A percentile compares a stretch with the other conserved stretches of the same genome.
Evolutionary conservation across 2,329 filamentous ascomycete species (phyloP).

Genomic region (Ophiostoma angusticollis): DNA sequence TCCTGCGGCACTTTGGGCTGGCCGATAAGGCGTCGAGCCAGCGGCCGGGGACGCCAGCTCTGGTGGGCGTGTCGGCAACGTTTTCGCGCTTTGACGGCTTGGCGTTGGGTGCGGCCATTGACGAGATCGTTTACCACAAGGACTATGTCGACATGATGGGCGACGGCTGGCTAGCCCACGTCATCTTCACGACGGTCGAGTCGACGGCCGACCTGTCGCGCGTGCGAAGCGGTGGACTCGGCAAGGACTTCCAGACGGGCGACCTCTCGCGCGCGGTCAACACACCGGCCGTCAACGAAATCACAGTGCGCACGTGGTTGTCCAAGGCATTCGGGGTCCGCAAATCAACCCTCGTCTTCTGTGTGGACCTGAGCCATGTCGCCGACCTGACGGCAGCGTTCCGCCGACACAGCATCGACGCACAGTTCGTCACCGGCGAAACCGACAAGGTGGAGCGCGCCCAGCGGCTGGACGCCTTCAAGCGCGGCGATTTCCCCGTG

Average conservation of each 20-base stretch:
- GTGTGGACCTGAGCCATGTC: conserved; percentile 80
- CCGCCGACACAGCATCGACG: conserved; percentile 64
- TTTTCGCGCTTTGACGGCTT: conserved; percentile 71
- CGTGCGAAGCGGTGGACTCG: conserved; percentile 48
- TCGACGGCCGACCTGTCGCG: conserved; percentile 67
- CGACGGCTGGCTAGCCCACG: conserved; percentile 82
- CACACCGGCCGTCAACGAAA: conserved; percentile 64
- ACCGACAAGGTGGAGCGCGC: conserved; percentile 58
- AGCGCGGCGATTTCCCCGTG: conserved; percentile 64
- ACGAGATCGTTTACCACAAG: conserved; percentile 93
- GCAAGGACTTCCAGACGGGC: conserved; percentile 66
- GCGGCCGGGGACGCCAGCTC: conserved; percentile 39
- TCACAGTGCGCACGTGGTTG: conserved; percentile 78
- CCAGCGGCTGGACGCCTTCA: conserved; percentile 64
- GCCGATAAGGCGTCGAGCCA: conserved; percentile 27
- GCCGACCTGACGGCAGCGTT: conserved; percentile 62
- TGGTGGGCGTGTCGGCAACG: conserved; percentile 78
- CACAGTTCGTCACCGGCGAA: conserved; percentile 70
- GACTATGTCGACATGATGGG: conserved; percentile 56
- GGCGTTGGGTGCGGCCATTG: conserved; percentile 69
- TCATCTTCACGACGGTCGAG: conserved; percentile 87
- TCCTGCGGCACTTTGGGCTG: conserved; percentile 68
- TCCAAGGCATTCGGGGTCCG: conserved; percentile 47
- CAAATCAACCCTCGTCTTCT: conserved; percentile 85
- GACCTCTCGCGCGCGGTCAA: conserved; percentile 79